Evolutionary conservation across 2,329 filamentous ascomycete species (phyloP), one percentile per base, ranked within the genome.

Genomic region (Venturiaceae sp.): DNA sequence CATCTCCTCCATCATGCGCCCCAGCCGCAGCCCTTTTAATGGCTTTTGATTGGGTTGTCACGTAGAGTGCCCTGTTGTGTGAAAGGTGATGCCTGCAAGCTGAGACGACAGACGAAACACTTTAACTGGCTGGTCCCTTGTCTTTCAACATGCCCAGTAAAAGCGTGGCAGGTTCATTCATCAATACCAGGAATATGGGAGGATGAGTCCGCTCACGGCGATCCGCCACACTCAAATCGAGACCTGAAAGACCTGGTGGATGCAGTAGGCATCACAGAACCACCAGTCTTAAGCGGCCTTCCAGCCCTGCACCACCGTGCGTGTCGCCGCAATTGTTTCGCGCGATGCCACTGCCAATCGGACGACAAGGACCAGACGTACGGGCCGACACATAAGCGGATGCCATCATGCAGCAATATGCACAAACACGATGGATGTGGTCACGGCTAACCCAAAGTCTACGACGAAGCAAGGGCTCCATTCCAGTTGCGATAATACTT

Each of bases 191-290:
- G 44, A 50, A 6, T 50, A n/a, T 30, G 44, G 44, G 44, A 30
- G 23, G 23, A 8, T 3, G 21, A 28, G 23, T 13, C 30, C 41
- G n/a, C n/a, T n/a, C n/a, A n/a, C n/a, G n/a, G n/a, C n/a, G 41
- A 47, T 47, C 41, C 26, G 44, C 44, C 44, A 50, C 44, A 50
- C 28, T 50, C 44, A 50, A 50, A 50, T 50, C 26, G 44, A 50
- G 44, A 50, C 44, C 23, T 30, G 26, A 26, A 26, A 50, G 44
- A 50, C 44, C 23, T 30, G 26, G 44, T 50, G 44, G 44, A n/a
- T 16, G 44, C 44, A 50, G 30, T n/a, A 30, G 26, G 5, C 23
- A 47, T 23, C 44, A 47, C 44, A 50, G 19, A 13, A 50, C 44
- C 16, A 14, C 9, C 44, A 21, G 30, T 21, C 30, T 47, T 28